These are phyloP conservation scores for Linum tenue DNA, from an alignment of 345 rosid genomes.

Conservation along the genomic window DNA sequence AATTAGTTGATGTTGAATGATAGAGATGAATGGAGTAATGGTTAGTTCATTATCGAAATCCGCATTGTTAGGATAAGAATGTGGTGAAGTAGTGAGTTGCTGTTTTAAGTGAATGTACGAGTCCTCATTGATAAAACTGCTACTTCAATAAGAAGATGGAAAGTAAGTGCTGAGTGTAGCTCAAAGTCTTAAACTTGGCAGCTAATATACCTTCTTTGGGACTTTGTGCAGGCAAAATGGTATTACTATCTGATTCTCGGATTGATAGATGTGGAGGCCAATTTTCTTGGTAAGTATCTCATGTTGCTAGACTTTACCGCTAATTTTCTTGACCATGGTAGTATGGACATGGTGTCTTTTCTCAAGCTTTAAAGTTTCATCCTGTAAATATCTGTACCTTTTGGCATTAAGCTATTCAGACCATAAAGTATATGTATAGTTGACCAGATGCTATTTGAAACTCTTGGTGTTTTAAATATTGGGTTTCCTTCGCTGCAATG, in stretches of 20 bases:
- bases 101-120: background rate
- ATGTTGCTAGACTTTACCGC: background rate
- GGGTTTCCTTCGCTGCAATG: background rate
- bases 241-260: conserved; percentile 66
- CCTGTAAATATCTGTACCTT: too few relatives aligned
- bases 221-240: conserved; percentile 67
- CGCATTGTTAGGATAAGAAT: background rate
- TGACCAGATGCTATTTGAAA: background rate
- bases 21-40: too few relatives aligned
- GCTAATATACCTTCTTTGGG: conserved; percentile 2
- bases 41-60: background rate
- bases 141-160: too few relatives aligned
- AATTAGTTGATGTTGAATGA: background rate
- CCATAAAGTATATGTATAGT: too few relatives aligned
- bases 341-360: too few relatives aligned
- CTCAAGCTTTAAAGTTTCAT: too few relatives aligned
- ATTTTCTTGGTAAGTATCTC: conserved; percentile 69
- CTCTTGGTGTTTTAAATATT: background rate
- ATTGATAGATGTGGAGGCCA: conserved; percentile 75
- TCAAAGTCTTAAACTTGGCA: background rate
- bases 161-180: too few relatives aligned
- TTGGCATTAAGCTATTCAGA: too few relatives aligned
- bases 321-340: too few relatives aligned
- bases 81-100: background rate
- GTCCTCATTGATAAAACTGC: background rate